These are phyloP conservation scores for Thalassia testudinum DNA, from an alignment of 116 monocot species.

Conservation along the genomic window DNA sequence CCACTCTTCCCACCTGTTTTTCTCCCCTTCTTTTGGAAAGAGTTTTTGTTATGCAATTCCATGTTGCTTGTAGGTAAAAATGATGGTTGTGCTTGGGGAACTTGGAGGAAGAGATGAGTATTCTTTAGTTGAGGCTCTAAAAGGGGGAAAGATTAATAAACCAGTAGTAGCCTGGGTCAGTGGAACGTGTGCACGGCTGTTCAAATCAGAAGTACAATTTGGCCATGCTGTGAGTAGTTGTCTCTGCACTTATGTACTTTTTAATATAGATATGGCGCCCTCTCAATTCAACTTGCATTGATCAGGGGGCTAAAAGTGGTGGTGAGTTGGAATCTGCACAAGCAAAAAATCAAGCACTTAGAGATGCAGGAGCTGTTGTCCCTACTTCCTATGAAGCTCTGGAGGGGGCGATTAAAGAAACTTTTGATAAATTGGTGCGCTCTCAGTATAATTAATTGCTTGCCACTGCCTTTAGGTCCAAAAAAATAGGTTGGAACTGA, in stretches of 20 bases:
- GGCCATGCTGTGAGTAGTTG: slow-evolving; percentile 84
- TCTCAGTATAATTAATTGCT: slow-evolving; percentile 11
- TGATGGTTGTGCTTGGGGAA: slow-evolving; percentile 97
- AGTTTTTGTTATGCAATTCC: too few relatives aligned
- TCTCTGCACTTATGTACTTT: neutral
- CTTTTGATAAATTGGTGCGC: slow-evolving; percentile 79
- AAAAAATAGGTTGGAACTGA: neutral
- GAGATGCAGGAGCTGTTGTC: slow-evolving; percentile 88
- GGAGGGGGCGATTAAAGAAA: slow-evolving; percentile 70
- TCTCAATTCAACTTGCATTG: neutral
- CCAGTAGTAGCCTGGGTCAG: slow-evolving; percentile 99
- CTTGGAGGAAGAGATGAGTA: slow-evolving; percentile 95
- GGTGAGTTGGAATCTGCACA: slow-evolving; percentile 99
- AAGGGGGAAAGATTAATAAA: slow-evolving; percentile 79
- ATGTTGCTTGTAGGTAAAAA: slow-evolving; percentile 59
- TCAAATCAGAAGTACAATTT: slow-evolving; percentile 99
- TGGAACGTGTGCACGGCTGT: slow-evolving; percentile 89
- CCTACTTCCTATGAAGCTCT: slow-evolving; percentile 96
- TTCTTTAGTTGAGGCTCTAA: slow-evolving; percentile 87
- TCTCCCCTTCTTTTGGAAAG: too few relatives aligned
- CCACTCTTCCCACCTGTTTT: neutral
- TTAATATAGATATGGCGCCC: neutral
- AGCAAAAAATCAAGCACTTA: slow-evolving; percentile 85
- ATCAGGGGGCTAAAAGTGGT: slow-evolving; percentile 97
- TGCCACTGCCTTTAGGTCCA: neutral